These are phyloP conservation scores for Colletotrichum sp. DNA, from an alignment of 2,329 filamentous ascomycete species.

Conservation along the genomic window DNA sequence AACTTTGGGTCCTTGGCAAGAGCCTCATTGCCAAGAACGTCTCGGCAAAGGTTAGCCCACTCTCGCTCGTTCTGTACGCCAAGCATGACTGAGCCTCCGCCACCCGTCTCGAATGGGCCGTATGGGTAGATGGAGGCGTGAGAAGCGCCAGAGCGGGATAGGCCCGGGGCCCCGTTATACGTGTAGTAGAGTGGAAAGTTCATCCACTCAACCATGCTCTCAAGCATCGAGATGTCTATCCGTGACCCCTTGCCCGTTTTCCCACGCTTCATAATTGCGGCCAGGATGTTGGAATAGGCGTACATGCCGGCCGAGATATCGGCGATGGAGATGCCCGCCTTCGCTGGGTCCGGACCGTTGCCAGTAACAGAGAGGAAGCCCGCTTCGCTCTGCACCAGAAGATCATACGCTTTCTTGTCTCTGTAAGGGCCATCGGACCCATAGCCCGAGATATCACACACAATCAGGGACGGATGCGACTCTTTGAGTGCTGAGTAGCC, in stretches of 20 bases:
- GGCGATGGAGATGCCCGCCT: slow-evolving; percentile 59
- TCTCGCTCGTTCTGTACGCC: slow-evolving; percentile 64
- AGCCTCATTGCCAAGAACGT: slow-evolving; percentile 46
- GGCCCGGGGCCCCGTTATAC: slow-evolving; percentile 46
- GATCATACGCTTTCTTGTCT: slow-evolving; percentile 60
- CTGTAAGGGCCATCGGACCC: slow-evolving; percentile 55
- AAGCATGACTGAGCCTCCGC: slow-evolving; percentile 55
- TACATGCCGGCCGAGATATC: slow-evolving; percentile 60
- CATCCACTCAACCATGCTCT: slow-evolving; percentile 66
- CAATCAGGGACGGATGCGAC: slow-evolving; percentile 50
- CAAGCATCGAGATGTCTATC: slow-evolving; percentile 63
- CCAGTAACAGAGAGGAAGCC: slow-evolving; percentile 58
- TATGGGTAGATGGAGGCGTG: slow-evolving; percentile 63
- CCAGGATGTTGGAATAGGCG: slow-evolving; percentile 55
- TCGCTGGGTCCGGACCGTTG: slow-evolving; percentile 45
- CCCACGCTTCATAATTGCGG: slow-evolving; percentile 50
- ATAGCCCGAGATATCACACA: slow-evolving; percentile 60
- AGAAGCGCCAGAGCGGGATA: slow-evolving; percentile 51
- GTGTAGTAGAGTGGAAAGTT: slow-evolving; percentile 60
- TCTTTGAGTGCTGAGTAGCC: slow-evolving; percentile 47
- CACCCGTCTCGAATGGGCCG: slow-evolving; percentile 55
- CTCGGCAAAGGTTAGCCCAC: slow-evolving; percentile 52
- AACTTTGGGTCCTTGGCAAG: slow-evolving; percentile 52
- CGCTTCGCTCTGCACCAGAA: slow-evolving; percentile 60
- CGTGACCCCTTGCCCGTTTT: slow-evolving; percentile 53